Evolutionary conservation across 2,329 filamentous ascomycete genomes (phyloP).

Genomic region (Pseudocercospora cruenta): DNA sequence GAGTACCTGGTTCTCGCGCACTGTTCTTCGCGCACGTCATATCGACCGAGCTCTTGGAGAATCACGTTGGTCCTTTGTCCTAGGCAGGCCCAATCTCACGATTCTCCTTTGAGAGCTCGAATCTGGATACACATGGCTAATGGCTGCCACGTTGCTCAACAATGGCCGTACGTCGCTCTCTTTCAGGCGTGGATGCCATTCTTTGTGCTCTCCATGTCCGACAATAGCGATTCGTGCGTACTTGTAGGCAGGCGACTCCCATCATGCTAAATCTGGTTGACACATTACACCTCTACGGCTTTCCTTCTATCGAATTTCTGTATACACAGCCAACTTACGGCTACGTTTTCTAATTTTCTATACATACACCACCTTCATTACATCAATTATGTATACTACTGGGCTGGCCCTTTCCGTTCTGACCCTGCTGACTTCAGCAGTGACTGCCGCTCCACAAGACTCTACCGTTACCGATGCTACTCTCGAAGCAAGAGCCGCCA

Average conservation of each 20-base stretch:
- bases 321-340: neutral
- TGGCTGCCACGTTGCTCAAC: neutral
- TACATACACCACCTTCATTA: slow-evolving; percentile 5
- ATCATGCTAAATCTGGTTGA: neutral
- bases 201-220: neutral
- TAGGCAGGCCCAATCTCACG: neutral
- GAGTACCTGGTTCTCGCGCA: too few species aligned
- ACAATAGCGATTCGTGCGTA: neutral
- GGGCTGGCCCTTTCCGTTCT: slow-evolving; percentile 19
- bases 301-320: neutral
- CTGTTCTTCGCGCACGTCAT: too few species aligned
- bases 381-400: slow-evolving; percentile 13
- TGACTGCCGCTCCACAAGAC: slow-evolving; percentile 6
- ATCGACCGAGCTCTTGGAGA: too few species aligned
- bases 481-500: slow-evolving; percentile 15
- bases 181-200: neutral
- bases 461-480: neutral
- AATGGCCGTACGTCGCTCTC: neutral
- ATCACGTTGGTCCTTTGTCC: neutral
- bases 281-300: neutral
- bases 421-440: slow-evolving; percentile 7
- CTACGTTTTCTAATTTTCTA: neutral
- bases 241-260: neutral
- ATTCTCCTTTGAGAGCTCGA: neutral
- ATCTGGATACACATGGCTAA: neutral